Conservation (phyloP, 202 grass and related monocot species). For the Cymbopogon flexuosus region DNA sequence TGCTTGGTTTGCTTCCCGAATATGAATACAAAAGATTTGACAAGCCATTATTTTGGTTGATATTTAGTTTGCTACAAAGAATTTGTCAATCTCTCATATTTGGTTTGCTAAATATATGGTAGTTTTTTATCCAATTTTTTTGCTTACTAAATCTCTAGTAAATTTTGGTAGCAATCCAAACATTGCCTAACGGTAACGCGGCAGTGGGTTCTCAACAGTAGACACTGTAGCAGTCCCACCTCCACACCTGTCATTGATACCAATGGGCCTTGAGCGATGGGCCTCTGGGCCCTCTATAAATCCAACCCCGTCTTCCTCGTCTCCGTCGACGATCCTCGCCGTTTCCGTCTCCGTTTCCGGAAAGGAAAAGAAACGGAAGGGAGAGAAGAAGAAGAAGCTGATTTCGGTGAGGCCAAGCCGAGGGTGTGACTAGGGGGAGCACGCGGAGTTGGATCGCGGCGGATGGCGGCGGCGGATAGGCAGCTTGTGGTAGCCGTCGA, state of each 20-base stretch:
- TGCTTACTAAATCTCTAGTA: background rate
- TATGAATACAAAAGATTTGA: background rate
- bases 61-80: background rate
- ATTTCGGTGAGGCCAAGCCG: background rate
- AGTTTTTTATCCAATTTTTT: background rate
- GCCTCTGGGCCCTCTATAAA: background rate
- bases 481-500: conserved; percentile 69
- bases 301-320: background rate
- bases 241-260: background rate
- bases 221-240: background rate
- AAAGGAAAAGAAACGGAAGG: too few relatives aligned
- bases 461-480: conserved; percentile 34
- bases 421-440: too few relatives aligned
- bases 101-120: background rate
- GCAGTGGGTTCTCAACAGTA: too few relatives aligned
- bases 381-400: background rate
- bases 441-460: background rate
- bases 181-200: background rate
- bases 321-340: background rate
- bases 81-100: too few relatives aligned
- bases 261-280: background rate
- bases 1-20: background rate
- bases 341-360: background rate
- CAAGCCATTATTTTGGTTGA: background rate
- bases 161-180: background rate